Evolutionary conservation across 495 filamentous ascomycete genomes (phyloP).

Genomic region (Parathielavia hyrcaniae): DNA sequence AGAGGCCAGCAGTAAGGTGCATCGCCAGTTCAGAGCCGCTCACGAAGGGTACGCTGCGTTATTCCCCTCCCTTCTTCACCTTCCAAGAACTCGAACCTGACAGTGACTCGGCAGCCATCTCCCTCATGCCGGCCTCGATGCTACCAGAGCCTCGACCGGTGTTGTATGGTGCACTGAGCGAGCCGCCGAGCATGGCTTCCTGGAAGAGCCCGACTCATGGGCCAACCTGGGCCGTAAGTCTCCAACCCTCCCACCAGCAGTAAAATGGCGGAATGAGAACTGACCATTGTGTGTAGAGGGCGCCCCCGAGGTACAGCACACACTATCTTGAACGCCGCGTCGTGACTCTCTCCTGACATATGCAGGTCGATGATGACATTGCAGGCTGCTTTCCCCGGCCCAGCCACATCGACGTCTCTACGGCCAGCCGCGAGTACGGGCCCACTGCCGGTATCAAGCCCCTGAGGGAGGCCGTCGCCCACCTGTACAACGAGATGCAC

Average conservation of each 20-base stretch:
- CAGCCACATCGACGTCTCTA: constrained; percentile 66
- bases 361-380: constrained; percentile 77
- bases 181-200: constrained; percentile 71
- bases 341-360: background rate
- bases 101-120: constrained; percentile 46
- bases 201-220: constrained; percentile 76
- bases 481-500: constrained; percentile 89
- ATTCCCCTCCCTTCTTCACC: too few relatives aligned
- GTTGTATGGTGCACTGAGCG: constrained; percentile 85
- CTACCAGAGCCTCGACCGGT: constrained; percentile 72
- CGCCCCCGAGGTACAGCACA: constrained; percentile 59
- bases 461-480: constrained; percentile 80
- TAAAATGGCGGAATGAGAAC: background rate
- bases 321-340: background rate
- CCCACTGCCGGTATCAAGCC: constrained; percentile 92
- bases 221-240: constrained; percentile 71
- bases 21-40: constrained; percentile 75
- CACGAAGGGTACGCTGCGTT: constrained; percentile 58
- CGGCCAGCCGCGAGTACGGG: constrained; percentile 78
- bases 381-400: constrained; percentile 85
- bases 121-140: constrained; percentile 83
- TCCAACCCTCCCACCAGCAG: background rate
- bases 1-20: constrained; percentile 75
- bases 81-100: background rate
- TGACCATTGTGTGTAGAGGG: constrained; percentile 49